Percentiles rank a stretch among this genome's conserved stretches.
phyloP scores from a whole-genome alignment of 129 eudicot species.

The Saussurea involucrata region DNA sequence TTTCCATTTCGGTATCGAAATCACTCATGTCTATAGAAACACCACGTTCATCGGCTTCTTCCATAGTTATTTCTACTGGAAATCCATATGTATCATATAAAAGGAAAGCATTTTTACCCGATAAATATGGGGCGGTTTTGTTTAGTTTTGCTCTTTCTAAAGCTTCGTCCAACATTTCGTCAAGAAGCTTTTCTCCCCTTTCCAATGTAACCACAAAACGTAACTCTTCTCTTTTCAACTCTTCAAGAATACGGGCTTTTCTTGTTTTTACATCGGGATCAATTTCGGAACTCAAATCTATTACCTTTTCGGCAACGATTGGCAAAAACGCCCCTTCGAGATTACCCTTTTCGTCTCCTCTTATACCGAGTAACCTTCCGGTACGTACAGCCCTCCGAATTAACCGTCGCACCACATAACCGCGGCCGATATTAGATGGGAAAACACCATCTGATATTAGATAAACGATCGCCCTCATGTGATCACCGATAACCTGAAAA shows the following conservation, averaged over 20 bases:
- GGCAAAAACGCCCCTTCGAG: conserved; percentile 85
- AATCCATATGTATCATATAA: conserved; percentile 81
- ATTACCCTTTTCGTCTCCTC: conserved; percentile 63
- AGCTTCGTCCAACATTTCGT: conserved; percentile 63
- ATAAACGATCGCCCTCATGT: conserved; percentile 84
- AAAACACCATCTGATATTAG: conserved; percentile 87
- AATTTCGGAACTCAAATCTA: conserved; percentile 60
- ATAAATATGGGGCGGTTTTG: conserved; percentile 41
- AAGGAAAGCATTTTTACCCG: conserved; percentile 88
- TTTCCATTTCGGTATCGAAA: conserved; percentile 88
- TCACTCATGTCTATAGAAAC: conserved; percentile 65
- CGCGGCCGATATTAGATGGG: conserved; percentile 91
- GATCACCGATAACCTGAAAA: conserved; percentile 91
- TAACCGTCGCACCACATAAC: conserved; percentile 80
- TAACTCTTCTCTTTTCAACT: conserved; percentile 71
- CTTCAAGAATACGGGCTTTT: conserved; percentile 67
- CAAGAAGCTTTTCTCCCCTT: conserved; percentile 89
- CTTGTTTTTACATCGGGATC: conserved; percentile 62
- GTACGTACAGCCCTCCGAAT: conserved; percentile 86
- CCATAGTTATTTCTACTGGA: conserved; percentile 88
- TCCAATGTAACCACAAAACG: conserved; percentile 70
- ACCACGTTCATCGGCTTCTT: conserved; percentile 79
- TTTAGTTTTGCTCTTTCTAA: conserved; percentile 30
- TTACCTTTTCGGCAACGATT: conserved; percentile 67
- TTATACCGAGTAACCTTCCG: conserved; percentile 78